A percentile compares a stretch with the other conserved stretches of the same genome.
Conservation (phyloP, 805 yeast genomes). For the Myxozyma neotropica region DNA sequence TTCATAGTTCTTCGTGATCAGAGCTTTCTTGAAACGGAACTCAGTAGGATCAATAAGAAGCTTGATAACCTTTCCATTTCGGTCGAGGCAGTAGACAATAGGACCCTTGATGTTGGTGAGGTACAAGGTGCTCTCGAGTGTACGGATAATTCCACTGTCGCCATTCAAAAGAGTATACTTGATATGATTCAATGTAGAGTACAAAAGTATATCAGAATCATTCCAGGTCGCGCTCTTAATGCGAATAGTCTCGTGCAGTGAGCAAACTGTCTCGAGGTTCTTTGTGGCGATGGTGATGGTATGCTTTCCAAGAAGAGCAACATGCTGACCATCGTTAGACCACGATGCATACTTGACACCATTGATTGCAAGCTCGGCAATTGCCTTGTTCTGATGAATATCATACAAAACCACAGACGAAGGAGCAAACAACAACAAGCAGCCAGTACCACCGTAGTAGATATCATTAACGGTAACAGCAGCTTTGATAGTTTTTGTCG, state of each 20-base stretch:
- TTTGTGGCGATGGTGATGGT: constrained; percentile 85
- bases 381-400: constrained; percentile 84
- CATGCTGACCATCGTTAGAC: constrained; percentile 84
- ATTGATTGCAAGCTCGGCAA: constrained; percentile 67
- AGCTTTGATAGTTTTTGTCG: constrained; percentile 74
- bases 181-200: constrained; percentile 93
- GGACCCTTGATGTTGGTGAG: constrained; percentile 70
- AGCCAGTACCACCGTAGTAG: constrained; percentile 71
- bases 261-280: constrained; percentile 72
- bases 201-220: constrained; percentile 85
- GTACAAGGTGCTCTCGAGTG: constrained; percentile 85
- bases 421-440: constrained; percentile 71
- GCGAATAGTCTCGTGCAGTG: constrained; percentile 94
- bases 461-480: constrained; percentile 65
- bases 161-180: constrained; percentile 92
- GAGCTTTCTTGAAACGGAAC: constrained; percentile 91
- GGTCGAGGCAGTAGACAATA: constrained; percentile 75
- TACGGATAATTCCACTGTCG: constrained; percentile 91
- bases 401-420: constrained; percentile 80
- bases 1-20: constrained; percentile 83
- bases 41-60: constrained; percentile 91
- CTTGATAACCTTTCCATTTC: constrained; percentile 81
- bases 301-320: constrained; percentile 89
- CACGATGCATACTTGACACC: constrained; percentile 87
- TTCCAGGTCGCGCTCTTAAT: constrained; percentile 98